Evolutionary conservation across 2,329 filamentous ascomycete species (phyloP), one percentile per base, ranked within the genome.

Genomic region (Fusarium multiceps): DNA sequence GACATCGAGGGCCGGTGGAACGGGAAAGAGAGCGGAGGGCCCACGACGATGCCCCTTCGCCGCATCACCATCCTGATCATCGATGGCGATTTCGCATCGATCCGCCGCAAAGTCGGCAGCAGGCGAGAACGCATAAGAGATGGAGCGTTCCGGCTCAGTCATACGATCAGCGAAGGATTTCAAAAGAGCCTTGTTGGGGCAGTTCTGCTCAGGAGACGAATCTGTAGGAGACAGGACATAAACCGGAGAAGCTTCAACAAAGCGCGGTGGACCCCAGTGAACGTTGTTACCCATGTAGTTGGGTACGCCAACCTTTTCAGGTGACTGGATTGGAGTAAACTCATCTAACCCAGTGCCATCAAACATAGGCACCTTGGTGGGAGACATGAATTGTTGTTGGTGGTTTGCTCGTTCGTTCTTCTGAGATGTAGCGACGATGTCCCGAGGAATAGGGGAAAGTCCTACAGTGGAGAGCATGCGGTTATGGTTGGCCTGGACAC

Each of bases 111-210:
- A 32, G 4, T 55, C 46, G 25, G 63, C 67, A n/a, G 55, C 46
- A 4, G 27, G 49, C 8, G 68, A 55, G 41, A 66, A 69, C 3
- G 46, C 37, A 25, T 49, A 50, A 3, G 60, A 51, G 23, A 61
- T 18, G 3, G 56, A 30, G n/a, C 57, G 56, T 12, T 30, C 32
- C 14, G 13, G 23, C 18, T 8, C 21, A 13, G 57, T 51, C 8
- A 72, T 53, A 11, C 66, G 69, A 4, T 68, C 42, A 7, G 57
- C 27, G 18, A 71, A 72, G 13, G 53, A 60, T 6, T 51, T 28
- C 2, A 55, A 30, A 11, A 45, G 42, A n/a, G 58, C 21, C 2
- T 46, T 41, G 14, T 30, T 34, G n/a, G 57, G 57, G 18, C 68
- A 43, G 23, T 14, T 50, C 16, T 56, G 48, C 9, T 51, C 28